Conservation (phyloP, 371 early-diverging fungal genomes). For the Rhizomucor pusillus region DNA sequence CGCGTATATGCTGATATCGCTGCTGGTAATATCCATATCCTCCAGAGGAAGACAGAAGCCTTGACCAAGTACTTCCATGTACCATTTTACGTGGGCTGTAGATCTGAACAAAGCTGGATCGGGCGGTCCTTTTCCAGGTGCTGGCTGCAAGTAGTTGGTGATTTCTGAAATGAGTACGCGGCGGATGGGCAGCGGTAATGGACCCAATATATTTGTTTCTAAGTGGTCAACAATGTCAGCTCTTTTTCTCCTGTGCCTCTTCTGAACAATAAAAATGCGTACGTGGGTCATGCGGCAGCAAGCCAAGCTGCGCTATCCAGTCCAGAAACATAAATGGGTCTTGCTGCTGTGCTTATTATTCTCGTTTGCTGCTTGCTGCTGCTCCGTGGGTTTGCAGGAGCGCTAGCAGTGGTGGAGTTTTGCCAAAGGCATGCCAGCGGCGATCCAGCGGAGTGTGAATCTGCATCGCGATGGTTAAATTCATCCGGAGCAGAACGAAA, state of each 20-base stretch:
- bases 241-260: too few relatives aligned
- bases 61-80: conserved; percentile 82
- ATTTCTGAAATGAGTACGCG: conserved; percentile 64
- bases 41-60: conserved; percentile 80
- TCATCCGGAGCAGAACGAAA: too few relatives aligned
- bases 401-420: background rate
- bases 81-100: conserved; percentile 78
- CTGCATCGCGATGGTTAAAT: too few relatives aligned
- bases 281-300: conserved; percentile 70
- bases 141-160: conserved; percentile 53
- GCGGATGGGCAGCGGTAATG: conserved; percentile 64
- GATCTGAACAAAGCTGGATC: conserved; percentile 59
- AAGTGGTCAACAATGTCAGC: background rate
- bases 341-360: background rate
- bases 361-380: too few relatives aligned
- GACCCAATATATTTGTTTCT: conserved; percentile 68
- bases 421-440: conserved; percentile 1
- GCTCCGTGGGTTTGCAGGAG: too few relatives aligned
- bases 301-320: conserved; percentile 64
- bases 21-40: conserved; percentile 64
- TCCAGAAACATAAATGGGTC: conserved; percentile 62
- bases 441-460: too few relatives aligned
- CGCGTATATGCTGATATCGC: conserved; percentile 65
- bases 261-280: conserved; percentile 14
- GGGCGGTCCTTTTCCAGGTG: conserved; percentile 33